These are phyloP conservation scores for Leccinum griseonigrum DNA, from an alignment of 1,284 basidiomycete species.

Conservation along the genomic window DNA sequence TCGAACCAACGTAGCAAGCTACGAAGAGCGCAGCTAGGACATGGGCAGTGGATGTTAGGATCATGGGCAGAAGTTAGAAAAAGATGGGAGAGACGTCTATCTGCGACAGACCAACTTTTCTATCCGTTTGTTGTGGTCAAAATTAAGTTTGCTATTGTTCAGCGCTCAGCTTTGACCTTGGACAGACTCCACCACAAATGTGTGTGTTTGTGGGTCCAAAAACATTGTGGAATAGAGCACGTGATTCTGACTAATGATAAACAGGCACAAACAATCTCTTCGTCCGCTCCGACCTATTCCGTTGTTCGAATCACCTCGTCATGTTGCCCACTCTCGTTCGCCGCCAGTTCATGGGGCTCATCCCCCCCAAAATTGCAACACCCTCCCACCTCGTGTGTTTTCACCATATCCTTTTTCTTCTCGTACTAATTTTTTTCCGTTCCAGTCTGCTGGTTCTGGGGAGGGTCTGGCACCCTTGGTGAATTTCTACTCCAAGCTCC, in stretches of 20 bases:
- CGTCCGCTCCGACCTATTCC: slow-evolving; percentile 16
- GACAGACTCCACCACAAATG: slow-evolving; percentile 1
- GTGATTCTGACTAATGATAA: slow-evolving; percentile 23
- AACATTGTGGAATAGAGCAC: background rate
- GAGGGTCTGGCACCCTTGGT: slow-evolving; percentile 83
- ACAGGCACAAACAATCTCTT: slow-evolving; percentile 16
- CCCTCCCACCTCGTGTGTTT: slow-evolving; percentile 78
- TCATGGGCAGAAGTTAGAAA: slow-evolving; percentile 16
- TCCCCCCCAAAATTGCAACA: slow-evolving; percentile 94
- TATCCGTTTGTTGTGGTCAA: slow-evolving; percentile 17
- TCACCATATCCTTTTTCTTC: rapidly evolving
- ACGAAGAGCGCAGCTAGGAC: slow-evolving; percentile 48
- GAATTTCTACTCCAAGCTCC: slow-evolving; percentile 92
- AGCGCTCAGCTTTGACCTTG: slow-evolving; percentile 6
- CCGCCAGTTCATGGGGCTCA: slow-evolving; percentile 77
- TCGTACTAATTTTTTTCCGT: slow-evolving; percentile 7
- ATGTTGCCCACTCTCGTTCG: slow-evolving; percentile 86
- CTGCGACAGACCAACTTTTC: slow-evolving; percentile 15
- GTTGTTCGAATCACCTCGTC: slow-evolving; percentile 11
- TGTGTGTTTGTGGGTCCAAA: slow-evolving; percentile 12
- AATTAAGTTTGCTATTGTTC: slow-evolving; percentile 17
- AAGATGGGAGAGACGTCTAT: background rate
- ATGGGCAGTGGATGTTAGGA: slow-evolving; percentile 41
- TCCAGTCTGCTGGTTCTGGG: slow-evolving; percentile 73
- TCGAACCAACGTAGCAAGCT: slow-evolving; percentile 57